phyloP scores from a whole-genome alignment of 2,329 filamentous ascomycete genomes.

The Stenocarpella maydis region DNA sequence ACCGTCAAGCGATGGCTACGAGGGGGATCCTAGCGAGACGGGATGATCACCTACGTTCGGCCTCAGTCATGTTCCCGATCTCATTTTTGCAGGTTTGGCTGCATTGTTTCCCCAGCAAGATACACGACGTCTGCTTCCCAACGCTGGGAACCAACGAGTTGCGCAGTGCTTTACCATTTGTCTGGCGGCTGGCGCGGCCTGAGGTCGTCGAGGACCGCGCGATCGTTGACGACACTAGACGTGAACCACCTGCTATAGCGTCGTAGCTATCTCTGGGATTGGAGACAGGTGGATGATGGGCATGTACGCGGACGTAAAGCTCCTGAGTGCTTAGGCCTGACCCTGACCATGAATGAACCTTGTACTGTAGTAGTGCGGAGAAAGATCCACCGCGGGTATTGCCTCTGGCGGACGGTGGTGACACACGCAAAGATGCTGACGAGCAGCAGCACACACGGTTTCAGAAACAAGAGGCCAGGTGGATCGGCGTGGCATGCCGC shows the following conservation, averaged over 20 bases:
- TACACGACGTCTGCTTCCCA: background rate
- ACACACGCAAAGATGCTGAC: background rate
- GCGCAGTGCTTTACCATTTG: background rate
- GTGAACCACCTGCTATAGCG: background rate
- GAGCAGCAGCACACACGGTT: background rate
- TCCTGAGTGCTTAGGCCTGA: background rate
- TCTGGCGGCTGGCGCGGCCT: constrained; percentile 10
- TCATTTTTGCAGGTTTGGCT: background rate
- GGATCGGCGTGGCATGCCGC: background rate
- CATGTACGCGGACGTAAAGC: background rate
- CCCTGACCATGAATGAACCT: background rate
- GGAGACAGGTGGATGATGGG: background rate
- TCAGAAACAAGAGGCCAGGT: constrained; percentile 14
- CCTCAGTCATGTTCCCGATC: background rate
- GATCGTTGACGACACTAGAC: constrained; percentile 6
- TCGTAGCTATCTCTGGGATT: background rate
- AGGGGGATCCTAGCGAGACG: background rate
- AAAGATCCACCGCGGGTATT: background rate
- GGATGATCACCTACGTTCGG: constrained; percentile 8
- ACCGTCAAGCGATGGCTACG: background rate
- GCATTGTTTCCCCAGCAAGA: background rate
- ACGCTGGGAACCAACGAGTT: background rate
- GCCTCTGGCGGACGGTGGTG: background rate
- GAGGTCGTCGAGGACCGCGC: background rate
- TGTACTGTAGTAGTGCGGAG: background rate